These are phyloP conservation scores for Bryum argenteum DNA, from an alignment of 225 moss, liverwort and hornwort genomes.

Conservation along the genomic window DNA sequence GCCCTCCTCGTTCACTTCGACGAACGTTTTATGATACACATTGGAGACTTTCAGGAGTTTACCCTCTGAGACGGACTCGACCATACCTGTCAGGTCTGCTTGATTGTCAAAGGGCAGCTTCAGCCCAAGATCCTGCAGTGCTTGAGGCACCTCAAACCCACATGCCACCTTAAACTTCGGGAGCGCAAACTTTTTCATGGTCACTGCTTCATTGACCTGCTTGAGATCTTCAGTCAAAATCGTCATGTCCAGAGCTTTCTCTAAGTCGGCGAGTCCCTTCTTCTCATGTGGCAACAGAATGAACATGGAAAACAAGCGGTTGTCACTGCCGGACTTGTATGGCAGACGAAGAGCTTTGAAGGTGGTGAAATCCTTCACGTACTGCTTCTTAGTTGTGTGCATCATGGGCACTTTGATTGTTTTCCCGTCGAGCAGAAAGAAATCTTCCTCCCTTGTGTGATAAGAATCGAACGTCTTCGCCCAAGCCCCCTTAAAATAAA, in stretches of 20 bases:
- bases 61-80: conserved; percentile 36
- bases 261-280: conserved; percentile 68
- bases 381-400: conserved; percentile 66
- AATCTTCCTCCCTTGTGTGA: conserved; percentile 67
- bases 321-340: conserved; percentile 53
- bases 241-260: conserved; percentile 54
- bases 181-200: conserved; percentile 57
- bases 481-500: conserved; percentile 96
- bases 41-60: conserved; percentile 61
- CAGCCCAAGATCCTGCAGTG: conserved; percentile 67
- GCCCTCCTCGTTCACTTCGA: conserved; percentile 87
- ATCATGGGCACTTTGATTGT: conserved; percentile 86
- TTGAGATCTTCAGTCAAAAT: conserved; percentile 41
- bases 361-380: conserved; percentile 63
- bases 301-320: conserved; percentile 81
- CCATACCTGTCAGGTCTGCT: conserved; percentile 82
- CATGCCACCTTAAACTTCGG: conserved; percentile 82
- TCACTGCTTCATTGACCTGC: conserved; percentile 62
- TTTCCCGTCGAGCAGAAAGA: conserved; percentile 82
- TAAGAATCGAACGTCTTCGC: conserved; percentile 69
- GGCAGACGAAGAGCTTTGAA: conserved; percentile 79
- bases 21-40: conserved; percentile 79
- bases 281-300: conserved; percentile 77
- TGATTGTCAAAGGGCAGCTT: conserved; percentile 57
- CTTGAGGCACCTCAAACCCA: conserved; percentile 65